Percentiles rank a stretch among this genome's conserved stretches.
Conservation (phyloP, 345 rosid genomes). For the Linum usitatissimum region DNA sequence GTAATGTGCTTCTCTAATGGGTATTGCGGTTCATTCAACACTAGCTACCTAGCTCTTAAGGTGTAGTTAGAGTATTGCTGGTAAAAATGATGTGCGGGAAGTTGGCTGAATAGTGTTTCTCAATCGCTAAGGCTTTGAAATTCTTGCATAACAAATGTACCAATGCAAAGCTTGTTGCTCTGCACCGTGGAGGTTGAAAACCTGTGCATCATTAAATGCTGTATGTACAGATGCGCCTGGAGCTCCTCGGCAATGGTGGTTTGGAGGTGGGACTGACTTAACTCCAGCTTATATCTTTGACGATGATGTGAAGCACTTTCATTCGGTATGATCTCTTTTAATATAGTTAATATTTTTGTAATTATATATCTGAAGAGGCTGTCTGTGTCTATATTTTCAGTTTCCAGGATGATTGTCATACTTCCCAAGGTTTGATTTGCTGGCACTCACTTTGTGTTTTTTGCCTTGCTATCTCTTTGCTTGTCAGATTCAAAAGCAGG, state of each 20-base stretch:
- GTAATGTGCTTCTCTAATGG: no score
- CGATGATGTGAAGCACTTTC: slow-evolving; percentile 94
- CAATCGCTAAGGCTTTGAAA: not conserved
- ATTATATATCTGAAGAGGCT: not conserved
- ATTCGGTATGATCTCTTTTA: slow-evolving; percentile 40
- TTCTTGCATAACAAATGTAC: not conserved
- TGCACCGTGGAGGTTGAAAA: no score
- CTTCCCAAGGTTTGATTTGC: not conserved
- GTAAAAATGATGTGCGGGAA: no score
- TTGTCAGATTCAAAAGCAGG: slow-evolving; percentile 60
- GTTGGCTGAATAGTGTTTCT: no score
- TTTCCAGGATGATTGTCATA: not conserved
- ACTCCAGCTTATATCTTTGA: slow-evolving; percentile 95
- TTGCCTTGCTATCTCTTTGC: not conserved
- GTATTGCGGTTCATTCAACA: not conserved
- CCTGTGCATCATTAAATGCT: not conserved
- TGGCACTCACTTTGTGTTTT: no score
- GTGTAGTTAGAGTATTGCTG: not conserved
- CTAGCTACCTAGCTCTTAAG: not conserved
- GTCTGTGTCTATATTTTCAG: not conserved
- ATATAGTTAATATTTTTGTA: not conserved
- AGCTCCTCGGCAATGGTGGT: slow-evolving; percentile 99
- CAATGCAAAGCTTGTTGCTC: not conserved
- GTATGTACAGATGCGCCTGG: slow-evolving; percentile 61
- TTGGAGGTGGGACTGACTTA: slow-evolving; percentile 99